Evolutionary conservation across 352 stramenopile genomes (phyloP), one percentile per base, ranked within the genome.

Genomic region (Phytopythium kandeliae): DNA sequence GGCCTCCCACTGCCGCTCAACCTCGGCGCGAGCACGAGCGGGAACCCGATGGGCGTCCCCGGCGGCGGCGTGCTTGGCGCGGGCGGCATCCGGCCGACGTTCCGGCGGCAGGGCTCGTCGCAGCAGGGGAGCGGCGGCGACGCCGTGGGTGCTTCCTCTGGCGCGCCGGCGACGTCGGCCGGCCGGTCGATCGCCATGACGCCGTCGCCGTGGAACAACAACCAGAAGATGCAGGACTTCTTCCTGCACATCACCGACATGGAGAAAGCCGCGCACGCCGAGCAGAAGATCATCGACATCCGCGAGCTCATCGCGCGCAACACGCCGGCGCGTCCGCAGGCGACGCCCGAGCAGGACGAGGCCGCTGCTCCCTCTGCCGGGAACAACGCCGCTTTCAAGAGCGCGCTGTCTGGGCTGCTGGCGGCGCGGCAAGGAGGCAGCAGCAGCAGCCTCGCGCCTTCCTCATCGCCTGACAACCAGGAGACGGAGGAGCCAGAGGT

Each of bases 271-370:
- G 58, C 48, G 17, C 66, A 78, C 24, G 65, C 64, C 10, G 74
- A 75, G 51, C 57, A 78, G 49, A 85, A 86, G 51, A 52, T 78
- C 24, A 74, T 86, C 51, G 79, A 78, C 54, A 75, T 86, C 11
- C 61, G 65, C n/a, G 71, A 79, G 26, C 54, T 86, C 2, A 58
- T 85, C 25, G 57, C 58, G 17, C 44, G 62, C n/a, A 75, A 73
- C 35, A 46, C 52, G 54, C 78, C 63, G 42, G 28, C 28, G 28
- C 28, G 9, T 4, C 48, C 55, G n/a, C 26, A 46, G 42, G 38
- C 45, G 35, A 54, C 74, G 26, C 55, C 54, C 8, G 52, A 75
- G 48, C 54, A 64, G 33, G 54, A 62, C 8, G 9, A 31, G 44
- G 55, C 22, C 9, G 28, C n/a, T 4, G 19, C 51, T 13, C 22